Evolutionary conservation across 768 basidiomycete genomes (phyloP).

Genomic region (Megacollybia marginata): DNA sequence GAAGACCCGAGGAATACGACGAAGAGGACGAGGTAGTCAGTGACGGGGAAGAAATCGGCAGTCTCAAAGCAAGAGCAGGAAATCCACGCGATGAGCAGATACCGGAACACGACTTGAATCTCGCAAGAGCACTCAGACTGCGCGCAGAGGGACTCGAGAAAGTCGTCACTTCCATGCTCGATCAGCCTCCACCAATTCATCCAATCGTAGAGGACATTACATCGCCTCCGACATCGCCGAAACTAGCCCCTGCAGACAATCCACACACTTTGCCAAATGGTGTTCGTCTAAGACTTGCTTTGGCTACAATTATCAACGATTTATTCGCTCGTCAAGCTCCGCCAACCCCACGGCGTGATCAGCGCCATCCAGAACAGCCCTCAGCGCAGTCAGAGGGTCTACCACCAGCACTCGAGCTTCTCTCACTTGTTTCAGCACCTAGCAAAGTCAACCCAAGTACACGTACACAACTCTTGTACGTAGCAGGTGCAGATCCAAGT

Average conservation of each 20-base stretch:
- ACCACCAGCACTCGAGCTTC: conserved; percentile 16
- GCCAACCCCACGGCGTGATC: conserved; percentile 37
- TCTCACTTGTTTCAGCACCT: conserved; percentile 21
- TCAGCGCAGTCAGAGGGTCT: conserved; percentile 6
- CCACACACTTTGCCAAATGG: conserved; percentile 73
- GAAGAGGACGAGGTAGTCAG: conserved; percentile 63
- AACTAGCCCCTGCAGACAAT: conserved; percentile 30
- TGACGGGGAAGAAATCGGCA: conserved; percentile 53
- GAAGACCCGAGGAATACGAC: conserved; percentile 69
- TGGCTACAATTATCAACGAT: conserved; percentile 76
- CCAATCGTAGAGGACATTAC: conserved; percentile 44
- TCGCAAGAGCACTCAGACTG: conserved; percentile 59
- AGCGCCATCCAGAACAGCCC: conserved; percentile 1
- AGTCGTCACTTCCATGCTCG: conserved; percentile 74
- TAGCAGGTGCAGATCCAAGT: conserved; percentile 52
- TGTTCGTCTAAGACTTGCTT: conserved; percentile 67
- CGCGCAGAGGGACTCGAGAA: conserved; percentile 81
- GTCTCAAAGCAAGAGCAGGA: conserved; percentile 45
- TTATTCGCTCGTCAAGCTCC: conserved; percentile 69
- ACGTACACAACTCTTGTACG: conserved; percentile 46
- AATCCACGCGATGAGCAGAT: conserved; percentile 42
- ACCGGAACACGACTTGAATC: conserved; percentile 49
- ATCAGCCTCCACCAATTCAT: conserved; percentile 63
- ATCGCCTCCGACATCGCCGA: conserved; percentile 47
- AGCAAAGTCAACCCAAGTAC: conserved; percentile 20